These are phyloP conservation scores for Kwoniella sp. DNA, from an alignment of 768 basidiomycete genomes.

Conservation along the genomic window DNA sequence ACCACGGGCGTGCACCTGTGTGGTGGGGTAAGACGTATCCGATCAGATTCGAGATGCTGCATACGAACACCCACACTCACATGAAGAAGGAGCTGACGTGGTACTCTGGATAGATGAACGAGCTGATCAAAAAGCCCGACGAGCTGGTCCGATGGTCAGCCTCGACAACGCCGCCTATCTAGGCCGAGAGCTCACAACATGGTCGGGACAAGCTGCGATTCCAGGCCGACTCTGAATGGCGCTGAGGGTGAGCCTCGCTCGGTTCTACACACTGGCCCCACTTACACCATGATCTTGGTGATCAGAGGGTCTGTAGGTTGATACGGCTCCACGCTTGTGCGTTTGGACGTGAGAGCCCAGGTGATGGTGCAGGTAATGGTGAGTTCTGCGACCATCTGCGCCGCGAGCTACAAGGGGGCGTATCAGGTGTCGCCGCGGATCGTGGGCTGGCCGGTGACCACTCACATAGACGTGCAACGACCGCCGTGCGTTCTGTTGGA, in stretches of 20 bases:
- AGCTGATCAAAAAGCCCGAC: slow-evolving; percentile 1
- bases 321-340: not conserved
- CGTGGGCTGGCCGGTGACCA: too few species aligned
- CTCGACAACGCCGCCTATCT: not conserved
- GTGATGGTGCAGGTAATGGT: not conserved
- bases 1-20: slow-evolving; percentile 9
- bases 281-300: slow-evolving; percentile 7
- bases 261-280: not conserved
- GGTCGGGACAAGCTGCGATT: slow-evolving; percentile 6
- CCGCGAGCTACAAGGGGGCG: not conserved
- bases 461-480: too few species aligned
- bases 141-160: not conserved
- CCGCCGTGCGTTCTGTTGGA: too few species aligned
- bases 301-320: not conserved
- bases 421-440: too few species aligned
- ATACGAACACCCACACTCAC: not conserved
- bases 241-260: too few species aligned
- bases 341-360: not conserved
- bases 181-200: slow-evolving; percentile 4
- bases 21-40: not conserved
- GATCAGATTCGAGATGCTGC: too few species aligned
- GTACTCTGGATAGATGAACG: not conserved
- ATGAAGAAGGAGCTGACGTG: slow-evolving; percentile 8
- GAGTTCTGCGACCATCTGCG: not conserved
- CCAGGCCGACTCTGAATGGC: not conserved